Base-by-base conservation (phyloP, 805 yeast genomes). In the Ogataea nitratoaversa region DNA sequence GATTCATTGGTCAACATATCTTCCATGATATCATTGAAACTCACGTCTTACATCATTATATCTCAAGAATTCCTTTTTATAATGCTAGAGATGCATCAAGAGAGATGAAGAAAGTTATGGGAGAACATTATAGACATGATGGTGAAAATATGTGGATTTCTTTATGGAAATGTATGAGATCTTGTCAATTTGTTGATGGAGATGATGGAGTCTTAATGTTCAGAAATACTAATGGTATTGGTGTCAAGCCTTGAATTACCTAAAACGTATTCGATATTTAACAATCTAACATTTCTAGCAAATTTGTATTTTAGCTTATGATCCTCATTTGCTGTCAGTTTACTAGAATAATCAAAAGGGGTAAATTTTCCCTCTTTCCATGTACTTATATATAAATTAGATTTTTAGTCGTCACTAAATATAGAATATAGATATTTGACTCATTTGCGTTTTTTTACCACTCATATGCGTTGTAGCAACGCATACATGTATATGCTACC, bases 131-230 rank as follows among this genome's bases (percentile, higher is more conserved):
- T 54, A 59, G 69, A 47, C 63, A 72, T 52, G 54, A 63, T 25
- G 77, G 68, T 48, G 79, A 75, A 53, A 73, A 67, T 59, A 77
- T 78, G 82, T 77, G 79, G 77, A 48, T 54, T 19, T 61, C 76
- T 19, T 62, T 78, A 47, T 78, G 84, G 84, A 71, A 73, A 46
- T 65, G 70, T 47, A 65, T 72, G 37, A 76, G 90, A 63, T 47
- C 71, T 44, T 83, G 90, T 63, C 86, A 81, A 63, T 83, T 74
- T 49, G 85, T 83, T 40, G 87, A 79, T 46, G 86, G 83, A 52
- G 73, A 74, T 35, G 67, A 71, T 34, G 87, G 87, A 45, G 78
- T 84, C 48, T 61, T 67, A 62, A 79, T 79, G 85, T 79, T 66
- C 57, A 78, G 85, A 74, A 79, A 79, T 56, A 63, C 67, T 46